Evolutionary conservation across 208 protist species (phyloP).

Genomic region (Acanthamoeba polyphaga): DNA sequence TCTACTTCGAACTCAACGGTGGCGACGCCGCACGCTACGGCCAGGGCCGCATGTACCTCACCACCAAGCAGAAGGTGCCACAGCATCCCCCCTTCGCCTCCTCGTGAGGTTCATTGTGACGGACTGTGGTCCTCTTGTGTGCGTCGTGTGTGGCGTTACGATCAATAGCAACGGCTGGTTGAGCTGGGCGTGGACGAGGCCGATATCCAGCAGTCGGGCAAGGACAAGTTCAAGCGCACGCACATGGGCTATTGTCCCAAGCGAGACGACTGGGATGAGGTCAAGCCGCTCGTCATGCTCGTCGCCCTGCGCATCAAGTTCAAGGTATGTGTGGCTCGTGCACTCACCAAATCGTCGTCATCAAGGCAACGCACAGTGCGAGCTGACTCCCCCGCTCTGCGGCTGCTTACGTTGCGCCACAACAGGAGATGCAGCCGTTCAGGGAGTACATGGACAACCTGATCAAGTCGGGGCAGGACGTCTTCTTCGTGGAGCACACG

Average conservation of each 20-base stretch:
- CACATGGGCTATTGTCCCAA: background rate
- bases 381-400: background rate
- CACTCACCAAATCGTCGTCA: too few relatives aligned
- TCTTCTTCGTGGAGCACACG: conserved; percentile 46
- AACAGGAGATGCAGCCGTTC: conserved; percentile 36
- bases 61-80: background rate
- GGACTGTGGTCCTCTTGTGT: background rate
- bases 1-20: conserved; percentile 24
- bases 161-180: background rate
- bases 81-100: background rate
- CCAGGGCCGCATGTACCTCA: conserved; percentile 14
- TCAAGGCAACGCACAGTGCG: too few relatives aligned
- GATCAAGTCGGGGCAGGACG: conserved; percentile 4
- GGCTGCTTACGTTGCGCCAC: background rate
- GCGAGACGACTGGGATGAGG: background rate
- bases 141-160: too few relatives aligned
- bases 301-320: conserved; percentile 5
- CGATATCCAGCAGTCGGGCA: background rate
- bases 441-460: conserved; percentile 16
- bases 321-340: background rate
- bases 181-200: background rate
- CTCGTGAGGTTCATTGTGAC: background rate
- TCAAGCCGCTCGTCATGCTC: conserved; percentile 8
- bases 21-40: background rate
- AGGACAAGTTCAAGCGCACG: conserved; percentile 10